A percentile compares a stretch with the other conserved stretches of the same genome.
phyloP scores from a whole-genome alignment of 805 yeast genomes.

The Lipomyces orientalis region DNA sequence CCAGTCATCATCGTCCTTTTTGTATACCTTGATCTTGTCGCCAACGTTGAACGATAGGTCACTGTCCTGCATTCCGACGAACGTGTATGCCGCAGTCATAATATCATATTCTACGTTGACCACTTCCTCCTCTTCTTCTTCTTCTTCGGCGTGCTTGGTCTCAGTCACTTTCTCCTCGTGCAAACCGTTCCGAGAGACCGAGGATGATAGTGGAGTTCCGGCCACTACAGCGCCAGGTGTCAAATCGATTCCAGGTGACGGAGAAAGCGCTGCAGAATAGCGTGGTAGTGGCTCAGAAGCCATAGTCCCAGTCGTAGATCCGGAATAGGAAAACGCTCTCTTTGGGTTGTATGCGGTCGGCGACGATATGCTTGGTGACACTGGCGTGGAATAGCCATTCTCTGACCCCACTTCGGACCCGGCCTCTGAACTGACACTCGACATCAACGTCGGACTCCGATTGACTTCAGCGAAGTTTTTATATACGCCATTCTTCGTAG shows the following conservation, averaged over 20 bases:
- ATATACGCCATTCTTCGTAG: constrained; percentile 30
- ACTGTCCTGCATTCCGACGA: constrained; percentile 47
- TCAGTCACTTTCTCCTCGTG: neutral
- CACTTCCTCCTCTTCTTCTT: constrained; percentile 30
- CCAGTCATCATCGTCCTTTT: constrained; percentile 52
- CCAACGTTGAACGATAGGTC: constrained; percentile 49
- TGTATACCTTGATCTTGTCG: constrained; percentile 46
- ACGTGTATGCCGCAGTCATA: constrained; percentile 46
- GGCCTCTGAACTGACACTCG: constrained; percentile 16
- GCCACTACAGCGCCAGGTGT: neutral
- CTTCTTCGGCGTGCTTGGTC: constrained; percentile 6
- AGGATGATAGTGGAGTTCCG: constrained; percentile 1
- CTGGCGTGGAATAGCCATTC: neutral
- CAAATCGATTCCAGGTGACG: neutral
- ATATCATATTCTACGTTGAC: constrained; percentile 42
- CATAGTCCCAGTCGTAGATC: constrained; percentile 3
- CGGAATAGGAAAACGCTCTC: constrained; percentile 12
- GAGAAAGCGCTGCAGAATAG: neutral
- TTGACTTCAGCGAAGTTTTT: constrained; percentile 25
- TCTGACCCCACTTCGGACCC: constrained; percentile 22
- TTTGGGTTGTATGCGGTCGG: constrained; percentile 12
- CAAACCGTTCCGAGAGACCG: constrained; percentile 1
- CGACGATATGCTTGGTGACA: neutral
- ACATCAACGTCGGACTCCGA: constrained; percentile 18
- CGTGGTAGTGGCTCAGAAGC: constrained; percentile 12